phyloP scores from a whole-genome alignment of 139 green algal genomes.

The Asterochloris sp. region DNA sequence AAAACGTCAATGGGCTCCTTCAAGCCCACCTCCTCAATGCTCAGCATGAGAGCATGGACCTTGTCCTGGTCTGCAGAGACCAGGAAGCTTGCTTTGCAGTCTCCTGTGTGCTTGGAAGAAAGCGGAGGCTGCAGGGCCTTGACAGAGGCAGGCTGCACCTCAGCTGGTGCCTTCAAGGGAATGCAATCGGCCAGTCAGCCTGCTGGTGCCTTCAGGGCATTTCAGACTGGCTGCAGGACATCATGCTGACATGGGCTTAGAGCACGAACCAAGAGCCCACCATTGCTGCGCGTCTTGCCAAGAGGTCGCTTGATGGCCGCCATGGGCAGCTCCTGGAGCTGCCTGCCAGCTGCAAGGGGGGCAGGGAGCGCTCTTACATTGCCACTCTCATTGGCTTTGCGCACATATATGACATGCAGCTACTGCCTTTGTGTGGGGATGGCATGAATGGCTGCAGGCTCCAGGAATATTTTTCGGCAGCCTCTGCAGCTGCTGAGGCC shows the following conservation, averaged over 20 bases:
- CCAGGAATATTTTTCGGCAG: conserved; percentile 10
- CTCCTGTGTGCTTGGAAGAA: too few species aligned
- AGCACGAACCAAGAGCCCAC: conserved; percentile 18
- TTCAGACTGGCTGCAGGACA: neutral
- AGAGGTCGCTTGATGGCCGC: conserved; percentile 51
- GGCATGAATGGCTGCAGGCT: neutral
- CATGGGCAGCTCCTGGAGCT: conserved; percentile 43
- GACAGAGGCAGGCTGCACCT: too few species aligned
- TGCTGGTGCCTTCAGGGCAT: neutral
- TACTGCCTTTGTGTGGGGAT: conserved; percentile 1
- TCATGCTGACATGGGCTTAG: neutral
- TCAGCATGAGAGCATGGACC: conserved; percentile 77
- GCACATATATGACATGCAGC: neutral
- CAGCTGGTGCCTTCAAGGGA: neutral
- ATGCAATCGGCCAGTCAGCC: neutral
- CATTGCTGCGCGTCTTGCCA: conserved; percentile 47
- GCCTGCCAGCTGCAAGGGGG: neutral
- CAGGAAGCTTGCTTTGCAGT: neutral
- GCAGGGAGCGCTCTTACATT: neutral
- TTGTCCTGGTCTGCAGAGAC: conserved; percentile 66
- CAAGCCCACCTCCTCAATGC: conserved; percentile 78
- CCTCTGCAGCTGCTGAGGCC: neutral
- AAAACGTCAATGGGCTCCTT: conserved; percentile 85
- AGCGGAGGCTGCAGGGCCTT: too few species aligned
- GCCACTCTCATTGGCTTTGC: neutral